Conservation (phyloP, 2,329 filamentous ascomycete species). For the Claviceps sp. region DNA sequence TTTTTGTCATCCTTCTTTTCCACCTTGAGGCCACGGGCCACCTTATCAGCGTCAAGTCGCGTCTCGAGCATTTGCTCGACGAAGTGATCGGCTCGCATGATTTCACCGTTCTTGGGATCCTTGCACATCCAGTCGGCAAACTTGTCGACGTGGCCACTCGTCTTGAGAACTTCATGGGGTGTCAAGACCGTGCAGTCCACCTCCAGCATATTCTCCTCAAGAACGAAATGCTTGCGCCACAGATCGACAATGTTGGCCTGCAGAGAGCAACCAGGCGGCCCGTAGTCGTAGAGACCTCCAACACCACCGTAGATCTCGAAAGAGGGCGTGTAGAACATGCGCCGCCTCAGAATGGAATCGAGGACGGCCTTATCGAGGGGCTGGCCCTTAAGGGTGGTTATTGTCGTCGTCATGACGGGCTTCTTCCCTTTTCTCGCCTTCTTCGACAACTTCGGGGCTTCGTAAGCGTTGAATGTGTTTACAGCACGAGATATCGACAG, state of each 20-base stretch:
- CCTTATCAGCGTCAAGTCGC: constrained; percentile 79
- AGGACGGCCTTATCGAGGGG: constrained; percentile 71
- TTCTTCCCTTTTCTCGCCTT: constrained; percentile 8
- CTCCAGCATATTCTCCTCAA: constrained; percentile 91
- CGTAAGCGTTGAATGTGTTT: constrained; percentile 18
- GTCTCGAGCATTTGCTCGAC: constrained; percentile 88
- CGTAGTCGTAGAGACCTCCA: constrained; percentile 84
- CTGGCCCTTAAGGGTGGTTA: constrained; percentile 77
- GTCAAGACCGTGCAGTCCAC: constrained; percentile 91
- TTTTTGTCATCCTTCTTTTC: constrained; percentile 59
- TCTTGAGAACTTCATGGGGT: constrained; percentile 87
- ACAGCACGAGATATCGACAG: constrained; percentile 18
- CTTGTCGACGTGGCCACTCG: constrained; percentile 91
- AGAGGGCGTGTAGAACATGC: constrained; percentile 87
- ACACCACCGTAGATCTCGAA: constrained; percentile 94
- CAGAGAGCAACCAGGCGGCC: constrained; percentile 73
- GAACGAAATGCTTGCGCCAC: constrained; percentile 87
- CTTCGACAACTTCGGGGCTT: constrained; percentile 12
- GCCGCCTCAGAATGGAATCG: constrained; percentile 75
- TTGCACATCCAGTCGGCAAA: constrained; percentile 99
- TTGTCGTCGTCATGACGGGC: constrained; percentile 32
- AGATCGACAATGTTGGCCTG: constrained; percentile 78
- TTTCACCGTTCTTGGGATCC: constrained; percentile 94
- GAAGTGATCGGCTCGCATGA: constrained; percentile 89
- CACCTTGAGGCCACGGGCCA: constrained; percentile 73